phyloP scores from a whole-genome alignment of 1,284 basidiomycete genomes.

The Boletus smithii region DNA sequence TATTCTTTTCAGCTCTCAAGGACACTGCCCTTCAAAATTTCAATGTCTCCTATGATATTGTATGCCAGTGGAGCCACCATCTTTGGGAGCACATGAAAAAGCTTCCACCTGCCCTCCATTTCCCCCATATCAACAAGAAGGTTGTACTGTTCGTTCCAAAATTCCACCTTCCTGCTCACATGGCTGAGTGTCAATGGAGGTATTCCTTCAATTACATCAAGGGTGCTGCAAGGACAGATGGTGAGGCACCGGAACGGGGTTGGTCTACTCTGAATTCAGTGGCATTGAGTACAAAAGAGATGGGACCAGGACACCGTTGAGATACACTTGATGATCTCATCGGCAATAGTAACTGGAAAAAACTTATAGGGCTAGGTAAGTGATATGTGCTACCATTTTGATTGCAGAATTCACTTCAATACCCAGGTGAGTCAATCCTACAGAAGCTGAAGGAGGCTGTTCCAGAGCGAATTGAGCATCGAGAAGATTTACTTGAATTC shows the following conservation, averaged over 20 bases:
- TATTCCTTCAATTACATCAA: constrained; percentile 8
- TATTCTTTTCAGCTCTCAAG: constrained; percentile 7
- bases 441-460: constrained; percentile 6
- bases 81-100: neutral
- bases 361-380: neutral
- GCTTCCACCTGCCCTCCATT: neutral
- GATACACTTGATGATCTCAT: constrained; percentile 10
- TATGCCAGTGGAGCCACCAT: constrained; percentile 5
- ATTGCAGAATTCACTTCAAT: neutral
- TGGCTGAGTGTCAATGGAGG: constrained; percentile 11
- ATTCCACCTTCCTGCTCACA: constrained; percentile 11
- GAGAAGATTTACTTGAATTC: neutral
- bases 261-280: constrained; percentile 8
- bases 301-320: constrained; percentile 5
- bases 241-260: constrained; percentile 8
- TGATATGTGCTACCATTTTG: neutral
- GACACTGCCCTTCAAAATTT: neutral
- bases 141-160: constrained; percentile 6
- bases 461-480: neutral
- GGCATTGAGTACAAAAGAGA: constrained; percentile 13
- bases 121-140: neutral
- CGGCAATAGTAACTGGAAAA: constrained; percentile 8
- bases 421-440: neutral
- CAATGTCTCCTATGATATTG: constrained; percentile 12
- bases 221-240: constrained; percentile 2